Percentiles rank a stretch among this genome's conserved stretches.
These are phyloP conservation scores for Ustilago loliicola DNA, from an alignment of 1,284 basidiomycete species.

Conservation along the genomic window DNA sequence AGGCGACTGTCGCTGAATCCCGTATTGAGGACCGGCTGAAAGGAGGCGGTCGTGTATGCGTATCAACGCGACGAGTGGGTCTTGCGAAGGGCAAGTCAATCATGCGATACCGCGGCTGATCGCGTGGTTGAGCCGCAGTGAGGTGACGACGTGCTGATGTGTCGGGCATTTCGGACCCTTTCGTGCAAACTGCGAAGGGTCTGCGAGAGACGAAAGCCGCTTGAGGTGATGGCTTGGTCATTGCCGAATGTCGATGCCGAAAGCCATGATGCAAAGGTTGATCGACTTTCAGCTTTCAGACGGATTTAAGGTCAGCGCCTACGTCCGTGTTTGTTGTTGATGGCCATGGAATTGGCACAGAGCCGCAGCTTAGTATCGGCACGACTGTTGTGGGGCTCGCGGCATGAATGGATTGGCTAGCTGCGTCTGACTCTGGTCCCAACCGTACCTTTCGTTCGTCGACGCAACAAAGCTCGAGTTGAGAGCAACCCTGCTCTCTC, in stretches of 20 bases:
- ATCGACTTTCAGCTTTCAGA: background rate
- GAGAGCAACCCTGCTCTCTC: conserved; percentile 41
- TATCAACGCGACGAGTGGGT: background rate
- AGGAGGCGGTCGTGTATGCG: background rate
- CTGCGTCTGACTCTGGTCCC: conserved; percentile 15
- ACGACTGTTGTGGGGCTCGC: conserved; percentile 18
- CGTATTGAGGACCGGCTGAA: no score
- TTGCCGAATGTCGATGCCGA: background rate
- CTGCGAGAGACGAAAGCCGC: background rate
- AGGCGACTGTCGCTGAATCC: background rate
- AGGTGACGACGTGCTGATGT: background rate
- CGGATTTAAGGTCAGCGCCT: no score
- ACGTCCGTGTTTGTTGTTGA: background rate
- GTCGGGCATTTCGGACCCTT: background rate
- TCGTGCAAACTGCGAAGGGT: background rate
- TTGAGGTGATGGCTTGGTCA: background rate
- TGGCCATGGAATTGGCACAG: background rate
- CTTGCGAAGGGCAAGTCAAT: background rate
- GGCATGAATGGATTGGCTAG: conserved; percentile 2
- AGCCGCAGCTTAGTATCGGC: conserved; percentile 15
- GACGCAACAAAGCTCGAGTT: conserved; percentile 39
- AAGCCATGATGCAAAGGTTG: background rate
- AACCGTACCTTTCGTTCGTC: conserved; percentile 28
- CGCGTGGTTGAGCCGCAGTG: background rate
- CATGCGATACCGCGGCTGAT: background rate